Evolutionary conservation across 805 yeast genomes (phyloP), one percentile per base, ranked within the genome.

Genomic region (Sugiyamaella mastotermitis): DNA sequence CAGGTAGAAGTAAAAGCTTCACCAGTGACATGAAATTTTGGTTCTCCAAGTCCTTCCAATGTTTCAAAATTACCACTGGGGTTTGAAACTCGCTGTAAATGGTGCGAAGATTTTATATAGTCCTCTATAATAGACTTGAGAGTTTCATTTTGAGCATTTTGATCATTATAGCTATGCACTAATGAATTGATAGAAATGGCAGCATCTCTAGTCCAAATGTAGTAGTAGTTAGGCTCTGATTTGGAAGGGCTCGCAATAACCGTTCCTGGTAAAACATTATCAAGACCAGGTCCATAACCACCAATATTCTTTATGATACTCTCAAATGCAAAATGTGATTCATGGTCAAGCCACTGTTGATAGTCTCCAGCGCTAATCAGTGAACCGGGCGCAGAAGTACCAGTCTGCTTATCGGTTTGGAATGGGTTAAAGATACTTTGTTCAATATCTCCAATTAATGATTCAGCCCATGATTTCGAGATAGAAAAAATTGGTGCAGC

Each of bases 171-270:
- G 47, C 67, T 65, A 38, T 75, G 71, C 4, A 82, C 66, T 34
- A 90, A 61, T 0, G 94, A 45, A 31, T 52, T 51, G 31, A 62
- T 54, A 0, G 94, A 78, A 36, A 90, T 72, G 0, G 96, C 96
- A 22, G 87, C 77, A 57, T 90, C 97, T 55, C 97, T 71, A 3
- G 76, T 71, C 97, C 97, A 90, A 55, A 83, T 94, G 53, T 72
- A 90, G 52, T 76, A 87, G 60, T 90, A 90, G 60, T 90, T 72
- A 1, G 97, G 97, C 17, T 66, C 47, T 0, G 37, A 4, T 37
- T 58, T 72, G 1, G 95, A 85, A 5, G 95, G 94, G 5, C 92
- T 78, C 1, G 97, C 97, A 47, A 88, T 69, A 4, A 86, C 81
- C 2, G 76, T 83, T 21, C 97, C 97, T 0, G 74, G 64, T 1